phyloP scores from a whole-genome alignment of 352 stramenopile species.

The Phytopythium boreale region DNA sequence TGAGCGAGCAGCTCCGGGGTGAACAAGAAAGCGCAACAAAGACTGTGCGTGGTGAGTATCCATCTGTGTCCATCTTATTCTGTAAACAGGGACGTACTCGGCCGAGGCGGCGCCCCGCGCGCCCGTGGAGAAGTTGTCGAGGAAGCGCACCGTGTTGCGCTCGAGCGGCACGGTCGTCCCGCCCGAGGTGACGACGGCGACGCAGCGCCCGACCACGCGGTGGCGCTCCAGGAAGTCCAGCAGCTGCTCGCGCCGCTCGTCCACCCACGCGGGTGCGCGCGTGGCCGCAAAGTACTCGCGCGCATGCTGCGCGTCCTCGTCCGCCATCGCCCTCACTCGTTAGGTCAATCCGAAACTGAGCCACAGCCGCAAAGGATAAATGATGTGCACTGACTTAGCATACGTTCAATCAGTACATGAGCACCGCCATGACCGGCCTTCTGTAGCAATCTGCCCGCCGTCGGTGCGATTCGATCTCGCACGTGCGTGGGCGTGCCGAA shows the following conservation, averaged over 20 bases:
- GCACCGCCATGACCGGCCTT: too few species aligned
- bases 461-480: not conserved
- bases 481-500: not conserved
- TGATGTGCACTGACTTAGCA: too few species aligned
- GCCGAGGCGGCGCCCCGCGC: constrained; percentile 79
- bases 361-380: too few species aligned
- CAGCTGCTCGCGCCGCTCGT: constrained; percentile 38
- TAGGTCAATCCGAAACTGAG: too few species aligned
- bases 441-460: too few species aligned
- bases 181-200: constrained; percentile 94
- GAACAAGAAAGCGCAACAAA: not conserved
- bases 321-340: not conserved
- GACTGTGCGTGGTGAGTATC: not conserved
- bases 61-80: not conserved
- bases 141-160: constrained; percentile 93
- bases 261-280: constrained; percentile 30
- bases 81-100: constrained; percentile 32
- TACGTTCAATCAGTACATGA: too few species aligned
- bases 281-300: constrained; percentile 58
- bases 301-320: constrained; percentile 31
- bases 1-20: not conserved
- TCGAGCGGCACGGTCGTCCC: constrained; percentile 96
- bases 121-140: constrained; percentile 98
- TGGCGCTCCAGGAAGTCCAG: constrained; percentile 65
- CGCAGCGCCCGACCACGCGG: constrained; percentile 60